Evolutionary conservation across 371 early-diverging fungal species (phyloP).

Genomic region (Synchytrium microbalum): DNA sequence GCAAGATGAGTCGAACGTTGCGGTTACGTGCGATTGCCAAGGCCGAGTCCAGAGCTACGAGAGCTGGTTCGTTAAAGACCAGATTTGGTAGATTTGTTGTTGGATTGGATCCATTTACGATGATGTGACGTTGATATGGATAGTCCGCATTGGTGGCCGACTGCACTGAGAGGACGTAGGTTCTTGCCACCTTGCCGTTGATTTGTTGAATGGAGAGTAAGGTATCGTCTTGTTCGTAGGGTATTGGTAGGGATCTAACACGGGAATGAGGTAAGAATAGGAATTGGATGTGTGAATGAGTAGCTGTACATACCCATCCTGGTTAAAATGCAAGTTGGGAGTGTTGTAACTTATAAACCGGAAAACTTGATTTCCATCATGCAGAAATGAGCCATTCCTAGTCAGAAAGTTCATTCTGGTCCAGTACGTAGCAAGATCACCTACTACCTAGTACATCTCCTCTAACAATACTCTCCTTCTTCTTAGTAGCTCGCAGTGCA

Average conservation of each 20-base stretch:
- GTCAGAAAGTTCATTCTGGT: not conserved
- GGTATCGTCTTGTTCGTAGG: conserved; percentile 1
- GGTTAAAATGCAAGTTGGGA: conserved; percentile 22
- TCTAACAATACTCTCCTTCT: no score
- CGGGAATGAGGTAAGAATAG: not conserved
- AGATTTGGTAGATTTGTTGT: not conserved
- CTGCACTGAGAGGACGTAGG: not conserved
- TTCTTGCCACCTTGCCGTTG: not conserved
- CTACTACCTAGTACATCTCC: no score
- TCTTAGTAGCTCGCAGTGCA: no score
- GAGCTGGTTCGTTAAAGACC: not conserved
- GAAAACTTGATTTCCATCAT: not conserved
- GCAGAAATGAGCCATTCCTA: not conserved
- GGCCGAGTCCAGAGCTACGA: not conserved
- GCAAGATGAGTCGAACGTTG: conserved; percentile 4
- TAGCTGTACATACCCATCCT: conserved; percentile 12
- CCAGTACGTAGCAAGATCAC: no score
- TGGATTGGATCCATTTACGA: not conserved
- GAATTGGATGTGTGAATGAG: not conserved
- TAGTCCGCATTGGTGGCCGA: not conserved
- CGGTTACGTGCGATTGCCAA: conserved; percentile 2
- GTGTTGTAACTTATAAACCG: conserved; percentile 21
- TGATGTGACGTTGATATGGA: not conserved
- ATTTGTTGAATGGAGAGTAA: not conserved
- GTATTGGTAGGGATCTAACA: not conserved